These are phyloP conservation scores for Neurospora intermedia DNA, from an alignment of 495 filamentous ascomycete genomes.

Conservation along the genomic window DNA sequence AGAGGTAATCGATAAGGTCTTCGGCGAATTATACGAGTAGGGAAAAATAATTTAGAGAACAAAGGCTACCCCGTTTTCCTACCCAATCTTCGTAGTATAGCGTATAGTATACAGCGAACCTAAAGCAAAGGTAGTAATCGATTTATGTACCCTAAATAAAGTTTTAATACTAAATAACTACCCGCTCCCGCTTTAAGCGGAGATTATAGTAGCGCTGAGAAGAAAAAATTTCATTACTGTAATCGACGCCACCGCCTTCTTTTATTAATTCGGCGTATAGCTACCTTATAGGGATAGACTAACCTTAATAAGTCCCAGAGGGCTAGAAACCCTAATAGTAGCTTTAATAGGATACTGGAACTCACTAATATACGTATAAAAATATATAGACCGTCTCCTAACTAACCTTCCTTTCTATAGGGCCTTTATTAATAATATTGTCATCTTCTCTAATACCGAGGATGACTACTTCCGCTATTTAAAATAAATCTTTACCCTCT, in stretches of 20 bases:
- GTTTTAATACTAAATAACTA: neutral
- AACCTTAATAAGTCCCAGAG: neutral
- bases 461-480: neutral
- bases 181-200: neutral
- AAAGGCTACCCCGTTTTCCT: neutral
- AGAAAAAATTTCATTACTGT: neutral
- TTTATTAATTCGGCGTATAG: neutral
- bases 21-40: neutral
- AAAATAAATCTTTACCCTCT: neutral
- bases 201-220: neutral
- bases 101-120: neutral
- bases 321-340: neutral
- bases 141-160: neutral
- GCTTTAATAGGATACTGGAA: neutral
- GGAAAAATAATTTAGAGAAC: neutral
- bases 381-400: neutral
- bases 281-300: neutral
- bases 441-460: neutral
- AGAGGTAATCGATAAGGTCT: neutral
- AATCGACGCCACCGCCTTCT: neutral
- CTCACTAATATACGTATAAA: neutral
- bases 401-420: neutral
- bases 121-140: neutral
- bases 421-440: neutral
- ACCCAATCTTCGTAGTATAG: neutral